These are phyloP conservation scores for Jackrogersella minutella DNA, from an alignment of 495 filamentous ascomycete species.

Conservation along the genomic window DNA sequence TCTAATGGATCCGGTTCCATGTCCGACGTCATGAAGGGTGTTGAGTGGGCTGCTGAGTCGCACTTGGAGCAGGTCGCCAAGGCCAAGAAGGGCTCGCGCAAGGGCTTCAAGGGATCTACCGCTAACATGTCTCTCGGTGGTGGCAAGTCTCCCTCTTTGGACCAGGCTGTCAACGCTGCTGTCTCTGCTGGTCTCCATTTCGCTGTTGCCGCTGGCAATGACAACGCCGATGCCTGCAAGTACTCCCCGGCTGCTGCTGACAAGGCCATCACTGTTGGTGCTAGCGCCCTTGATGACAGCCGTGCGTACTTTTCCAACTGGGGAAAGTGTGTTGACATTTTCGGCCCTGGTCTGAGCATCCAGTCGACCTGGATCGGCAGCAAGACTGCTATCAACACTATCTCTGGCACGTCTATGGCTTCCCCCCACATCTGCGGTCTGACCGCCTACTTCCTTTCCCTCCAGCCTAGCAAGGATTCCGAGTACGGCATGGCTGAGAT, in stretches of 20 bases:
- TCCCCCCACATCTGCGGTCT: constrained; percentile 97
- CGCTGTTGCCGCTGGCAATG: constrained; percentile 97
- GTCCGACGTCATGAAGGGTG: constrained; percentile 98
- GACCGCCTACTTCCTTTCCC: constrained; percentile 95
- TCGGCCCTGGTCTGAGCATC: constrained; percentile 96
- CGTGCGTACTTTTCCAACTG: constrained; percentile 99
- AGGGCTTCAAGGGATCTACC: constrained; percentile 97
- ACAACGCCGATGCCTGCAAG: constrained; percentile 98
- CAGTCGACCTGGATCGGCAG: constrained; percentile 97
- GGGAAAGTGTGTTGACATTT: constrained; percentile 99
- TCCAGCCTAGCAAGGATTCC: constrained; percentile 88
- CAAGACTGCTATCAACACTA: constrained; percentile 93
- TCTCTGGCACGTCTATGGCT: constrained; percentile 99
- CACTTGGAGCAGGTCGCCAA: constrained; percentile 77
- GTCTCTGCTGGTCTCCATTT: constrained; percentile 93
- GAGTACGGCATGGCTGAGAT: constrained; percentile 87
- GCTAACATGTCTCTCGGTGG: constrained; percentile 99
- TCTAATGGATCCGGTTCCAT: constrained; percentile 98
- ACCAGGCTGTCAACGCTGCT: constrained; percentile 92
- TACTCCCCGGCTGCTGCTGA: constrained; percentile 97
- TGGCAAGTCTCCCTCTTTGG: constrained; percentile 89
- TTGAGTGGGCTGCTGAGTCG: constrained; percentile 88
- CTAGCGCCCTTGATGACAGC: constrained; percentile 90
- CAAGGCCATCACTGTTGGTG: constrained; percentile 95
- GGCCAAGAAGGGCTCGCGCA: constrained; percentile 83